These are phyloP conservation scores for Nyctanthes arbortristis DNA, from an alignment of 257 asterid genomes.

Conservation along the genomic window DNA sequence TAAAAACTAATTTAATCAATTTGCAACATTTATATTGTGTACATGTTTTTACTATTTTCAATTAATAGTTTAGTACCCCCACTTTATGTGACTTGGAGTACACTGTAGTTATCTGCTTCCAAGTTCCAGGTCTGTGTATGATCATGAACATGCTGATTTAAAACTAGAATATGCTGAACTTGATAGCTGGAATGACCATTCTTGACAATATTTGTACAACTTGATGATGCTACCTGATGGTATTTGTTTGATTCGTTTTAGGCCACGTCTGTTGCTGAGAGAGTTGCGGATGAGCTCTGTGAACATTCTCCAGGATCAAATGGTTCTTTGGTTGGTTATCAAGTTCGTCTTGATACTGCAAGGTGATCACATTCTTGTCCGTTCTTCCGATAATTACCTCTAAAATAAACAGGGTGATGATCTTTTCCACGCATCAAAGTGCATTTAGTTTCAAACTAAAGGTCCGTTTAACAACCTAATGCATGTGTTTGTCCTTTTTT, in stretches of 20 bases:
- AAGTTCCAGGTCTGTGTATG: not conserved
- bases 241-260: conserved; percentile 28
- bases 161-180: not conserved
- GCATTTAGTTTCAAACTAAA: not conserved
- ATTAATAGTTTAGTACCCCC: not conserved
- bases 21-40: not conserved
- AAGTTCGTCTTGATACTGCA: conserved; percentile 97
- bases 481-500: not conserved
- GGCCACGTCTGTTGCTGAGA: conserved; percentile 97
- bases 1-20: too few species aligned
- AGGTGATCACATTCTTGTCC: conserved; percentile 52
- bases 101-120: not conserved
- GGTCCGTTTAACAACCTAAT: conserved; percentile 18
- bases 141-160: not conserved
- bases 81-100: not conserved
- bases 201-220: not conserved
- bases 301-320: conserved; percentile 91
- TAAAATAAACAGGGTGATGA: conserved; percentile 1
- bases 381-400: conserved; percentile 19
- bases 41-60: not conserved
- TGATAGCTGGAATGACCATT: not conserved
- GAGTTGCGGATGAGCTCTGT: conserved; percentile 96
- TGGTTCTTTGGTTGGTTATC: conserved; percentile 94
- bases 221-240: conserved; percentile 20
- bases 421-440: not conserved